These are phyloP conservation scores for Amaranthus tricolor DNA, from an alignment of 179 eudicot genomes.

Conservation along the genomic window DNA sequence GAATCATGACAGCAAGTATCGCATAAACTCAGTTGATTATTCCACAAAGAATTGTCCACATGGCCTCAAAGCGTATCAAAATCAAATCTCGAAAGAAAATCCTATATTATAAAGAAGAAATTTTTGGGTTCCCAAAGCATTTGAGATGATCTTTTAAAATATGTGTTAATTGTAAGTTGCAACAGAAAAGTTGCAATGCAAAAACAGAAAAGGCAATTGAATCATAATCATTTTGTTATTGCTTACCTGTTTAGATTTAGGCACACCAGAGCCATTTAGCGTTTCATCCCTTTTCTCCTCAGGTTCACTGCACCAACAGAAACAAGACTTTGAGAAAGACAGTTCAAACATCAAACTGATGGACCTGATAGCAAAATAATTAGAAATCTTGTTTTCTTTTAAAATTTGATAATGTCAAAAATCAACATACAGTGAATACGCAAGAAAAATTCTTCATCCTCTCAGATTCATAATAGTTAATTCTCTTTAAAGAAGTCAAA, in stretches of 20 bases:
- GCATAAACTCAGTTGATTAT: not conserved
- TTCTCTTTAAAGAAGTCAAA: not conserved
- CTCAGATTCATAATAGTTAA: not conserved
- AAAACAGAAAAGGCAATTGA: not conserved
- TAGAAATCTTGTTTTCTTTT: too few relatives aligned
- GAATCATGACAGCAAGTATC: not conserved
- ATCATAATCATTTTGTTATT: not conserved
- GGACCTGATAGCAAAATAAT: not conserved
- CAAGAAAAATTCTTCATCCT: too few relatives aligned
- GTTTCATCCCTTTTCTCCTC: constrained; percentile 33
- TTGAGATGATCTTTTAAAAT: not conserved
- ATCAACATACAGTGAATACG: too few relatives aligned
- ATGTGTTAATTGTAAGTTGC: not conserved
- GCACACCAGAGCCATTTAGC: constrained; percentile 25
- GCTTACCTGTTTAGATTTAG: constrained; percentile 50
- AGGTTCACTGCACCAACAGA: constrained; percentile 28
- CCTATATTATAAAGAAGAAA: not conserved
- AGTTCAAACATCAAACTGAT: not conserved
- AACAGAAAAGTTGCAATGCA: not conserved
- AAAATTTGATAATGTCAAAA: too few relatives aligned
- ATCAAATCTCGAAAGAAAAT: not conserved
- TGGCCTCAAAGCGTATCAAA: not conserved
- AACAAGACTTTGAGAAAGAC: constrained; percentile 13
- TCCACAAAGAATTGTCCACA: not conserved
- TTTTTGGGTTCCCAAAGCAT: not conserved